Conservation (phyloP, 2,329 filamentous ascomycete genomes). For the Aspergillus clavatus region DNA sequence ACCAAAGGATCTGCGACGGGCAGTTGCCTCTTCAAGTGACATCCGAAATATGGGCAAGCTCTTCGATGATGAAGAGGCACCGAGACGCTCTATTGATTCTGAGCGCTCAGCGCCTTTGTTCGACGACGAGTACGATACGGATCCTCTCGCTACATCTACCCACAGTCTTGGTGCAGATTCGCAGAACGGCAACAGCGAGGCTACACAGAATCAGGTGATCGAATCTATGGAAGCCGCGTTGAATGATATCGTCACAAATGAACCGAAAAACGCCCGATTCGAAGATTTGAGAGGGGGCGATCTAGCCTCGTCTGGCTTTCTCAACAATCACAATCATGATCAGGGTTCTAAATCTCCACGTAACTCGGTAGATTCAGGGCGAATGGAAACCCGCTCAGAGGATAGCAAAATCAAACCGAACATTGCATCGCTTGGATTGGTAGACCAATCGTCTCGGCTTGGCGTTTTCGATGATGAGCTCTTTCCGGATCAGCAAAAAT, state of each 20-base stretch:
- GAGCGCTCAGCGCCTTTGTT: slow-evolving; percentile 59
- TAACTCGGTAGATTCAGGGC: slow-evolving; percentile 57
- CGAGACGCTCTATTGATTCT: slow-evolving; percentile 69
- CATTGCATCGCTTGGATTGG: slow-evolving; percentile 82
- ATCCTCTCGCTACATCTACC: slow-evolving; percentile 70
- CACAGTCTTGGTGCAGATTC: slow-evolving; percentile 73
- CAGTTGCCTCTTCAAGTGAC: slow-evolving; percentile 59
- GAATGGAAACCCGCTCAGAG: slow-evolving; percentile 39
- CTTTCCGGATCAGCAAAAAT: slow-evolving; percentile 78
- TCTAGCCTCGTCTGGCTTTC: slow-evolving; percentile 41
- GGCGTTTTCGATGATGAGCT: slow-evolving; percentile 95
- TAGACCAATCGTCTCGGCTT: slow-evolving; percentile 79
- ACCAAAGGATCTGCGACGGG: slow-evolving; percentile 52
- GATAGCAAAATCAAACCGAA: slow-evolving; percentile 66
- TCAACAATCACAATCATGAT: slow-evolving; percentile 47
- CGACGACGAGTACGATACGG: slow-evolving; percentile 70
- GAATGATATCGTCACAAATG: slow-evolving; percentile 84
- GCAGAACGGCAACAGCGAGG: slow-evolving; percentile 48
- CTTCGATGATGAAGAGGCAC: slow-evolving; percentile 42
- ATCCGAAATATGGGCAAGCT: slow-evolving; percentile 46
- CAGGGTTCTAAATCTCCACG: slow-evolving; percentile 51
- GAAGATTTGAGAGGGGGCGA: slow-evolving; percentile 35
- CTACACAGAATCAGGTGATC: slow-evolving; percentile 72
- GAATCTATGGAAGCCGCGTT: slow-evolving; percentile 89
- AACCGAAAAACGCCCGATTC: slow-evolving; percentile 45